Conservation (phyloP, 2,329 filamentous ascomycete species). For the Fusarium caatingaense region DNA sequence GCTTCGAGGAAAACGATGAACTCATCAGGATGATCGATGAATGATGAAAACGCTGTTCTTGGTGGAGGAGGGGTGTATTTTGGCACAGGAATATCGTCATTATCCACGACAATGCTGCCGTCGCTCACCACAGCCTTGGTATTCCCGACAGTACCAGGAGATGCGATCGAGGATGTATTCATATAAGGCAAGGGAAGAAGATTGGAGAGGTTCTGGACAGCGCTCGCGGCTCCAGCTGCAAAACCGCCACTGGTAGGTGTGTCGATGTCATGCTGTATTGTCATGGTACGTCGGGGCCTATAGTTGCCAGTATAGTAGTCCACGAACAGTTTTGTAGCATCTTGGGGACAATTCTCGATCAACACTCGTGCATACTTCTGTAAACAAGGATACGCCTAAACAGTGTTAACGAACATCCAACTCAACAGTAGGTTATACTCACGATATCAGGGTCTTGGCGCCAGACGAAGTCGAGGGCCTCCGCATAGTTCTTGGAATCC, state of each 20-base stretch:
- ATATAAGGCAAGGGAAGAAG: conserved; percentile 89
- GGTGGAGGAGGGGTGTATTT: conserved; percentile 85
- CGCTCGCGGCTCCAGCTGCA: conserved; percentile 72
- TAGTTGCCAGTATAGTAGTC: conserved; percentile 94
- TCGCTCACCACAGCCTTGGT: conserved; percentile 64
- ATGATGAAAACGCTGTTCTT: conserved; percentile 91
- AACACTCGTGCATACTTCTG: conserved; percentile 96
- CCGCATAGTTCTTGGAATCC: conserved; percentile 88
- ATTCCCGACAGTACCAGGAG: conserved; percentile 63
- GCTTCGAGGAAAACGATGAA: conserved; percentile 95
- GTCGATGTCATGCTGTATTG: conserved; percentile 51
- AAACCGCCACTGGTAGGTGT: conserved; percentile 58
- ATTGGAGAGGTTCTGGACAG: conserved; percentile 86
- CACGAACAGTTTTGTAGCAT: conserved; percentile 89
- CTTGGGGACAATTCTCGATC: conserved; percentile 84
- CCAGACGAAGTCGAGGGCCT: conserved; percentile 93
- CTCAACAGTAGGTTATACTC: conserved; percentile 49
- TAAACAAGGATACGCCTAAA: conserved; percentile 83
- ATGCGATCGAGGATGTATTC: conserved; percentile 69
- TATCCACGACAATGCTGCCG: conserved; percentile 61
- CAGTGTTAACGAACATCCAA: conserved; percentile 47
- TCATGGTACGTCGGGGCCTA: conserved; percentile 73
- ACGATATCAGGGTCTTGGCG: conserved; percentile 82
- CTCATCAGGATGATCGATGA: conserved; percentile 91
- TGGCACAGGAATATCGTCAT: conserved; percentile 58